Evolutionary conservation across 2,329 filamentous ascomycete species (phyloP).

Genomic region (Calonectria henricotiae): DNA sequence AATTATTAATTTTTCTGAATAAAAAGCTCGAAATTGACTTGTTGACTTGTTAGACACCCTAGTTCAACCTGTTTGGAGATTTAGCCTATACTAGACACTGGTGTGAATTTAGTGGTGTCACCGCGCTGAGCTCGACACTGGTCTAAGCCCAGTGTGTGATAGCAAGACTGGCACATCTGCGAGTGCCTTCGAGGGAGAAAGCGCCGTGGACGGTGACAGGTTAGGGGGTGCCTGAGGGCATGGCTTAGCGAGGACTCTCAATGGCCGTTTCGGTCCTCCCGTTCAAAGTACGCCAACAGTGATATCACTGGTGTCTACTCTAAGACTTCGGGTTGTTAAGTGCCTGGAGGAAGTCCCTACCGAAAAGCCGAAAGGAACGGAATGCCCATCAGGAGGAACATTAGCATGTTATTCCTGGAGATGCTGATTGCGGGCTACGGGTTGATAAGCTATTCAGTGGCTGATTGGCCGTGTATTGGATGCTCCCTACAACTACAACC

Average conservation of each 20-base stretch:
- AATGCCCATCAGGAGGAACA: not conserved
- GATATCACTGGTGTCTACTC: not conserved
- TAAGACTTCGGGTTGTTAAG: not conserved
- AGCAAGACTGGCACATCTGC: too few relatives aligned
- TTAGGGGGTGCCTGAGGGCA: slow-evolving; percentile 30
- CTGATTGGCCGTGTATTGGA: not conserved
- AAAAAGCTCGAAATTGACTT: too few relatives aligned
- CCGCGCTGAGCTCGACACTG: too few relatives aligned
- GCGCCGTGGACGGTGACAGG: slow-evolving; percentile 48
- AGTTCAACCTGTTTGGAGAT: too few relatives aligned
- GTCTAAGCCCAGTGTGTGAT: too few relatives aligned
- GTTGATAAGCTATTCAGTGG: not conserved
- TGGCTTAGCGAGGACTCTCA: not conserved
- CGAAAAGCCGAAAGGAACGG: not conserved
- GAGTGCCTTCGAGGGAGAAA: too few relatives aligned
- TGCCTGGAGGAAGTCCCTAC: not conserved
- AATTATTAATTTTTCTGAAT: too few relatives aligned
- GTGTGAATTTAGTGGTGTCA: too few relatives aligned
- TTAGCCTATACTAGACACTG: too few relatives aligned
- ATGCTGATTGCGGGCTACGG: not conserved
- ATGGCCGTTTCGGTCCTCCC: not conserved
- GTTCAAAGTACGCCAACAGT: not conserved
- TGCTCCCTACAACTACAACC: slow-evolving; percentile 3
- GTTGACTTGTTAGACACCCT: too few relatives aligned
- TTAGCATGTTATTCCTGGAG: too few relatives aligned